Evolutionary conservation across 352 stramenopile species (phyloP).

Genomic region (Globisporangium mamillatum): DNA sequence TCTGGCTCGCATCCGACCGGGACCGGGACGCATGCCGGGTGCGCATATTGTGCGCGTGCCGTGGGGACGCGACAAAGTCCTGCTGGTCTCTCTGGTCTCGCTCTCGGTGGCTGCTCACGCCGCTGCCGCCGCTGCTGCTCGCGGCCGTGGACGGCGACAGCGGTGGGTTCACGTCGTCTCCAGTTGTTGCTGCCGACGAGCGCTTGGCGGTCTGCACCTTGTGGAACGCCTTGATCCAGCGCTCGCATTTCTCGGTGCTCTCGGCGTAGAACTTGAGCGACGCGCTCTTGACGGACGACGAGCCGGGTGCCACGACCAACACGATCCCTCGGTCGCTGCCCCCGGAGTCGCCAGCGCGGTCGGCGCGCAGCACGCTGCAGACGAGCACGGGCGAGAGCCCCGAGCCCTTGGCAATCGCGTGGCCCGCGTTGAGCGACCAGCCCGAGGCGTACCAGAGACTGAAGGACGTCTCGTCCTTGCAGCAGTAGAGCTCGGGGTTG

Average conservation of each 20-base stretch:
- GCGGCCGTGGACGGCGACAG: slow-evolving; percentile 6
- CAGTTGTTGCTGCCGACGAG: slow-evolving; percentile 21
- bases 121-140: slow-evolving; percentile 7
- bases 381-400: slow-evolving; percentile 37
- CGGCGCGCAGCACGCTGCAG: slow-evolving; percentile 52
- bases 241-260: slow-evolving; percentile 34
- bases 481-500: slow-evolving; percentile 48
- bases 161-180: slow-evolving; percentile 4
- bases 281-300: slow-evolving; percentile 40
- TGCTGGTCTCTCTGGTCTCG: not conserved
- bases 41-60: slow-evolving; percentile 28
- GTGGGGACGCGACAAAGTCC: slow-evolving; percentile 15
- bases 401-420: slow-evolving; percentile 24
- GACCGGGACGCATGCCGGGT: slow-evolving; percentile 18
- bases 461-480: slow-evolving; percentile 66
- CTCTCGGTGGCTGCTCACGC: not conserved
- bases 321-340: slow-evolving; percentile 42
- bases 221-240: slow-evolving; percentile 59
- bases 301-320: slow-evolving; percentile 27
- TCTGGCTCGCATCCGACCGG: slow-evolving; percentile 26
- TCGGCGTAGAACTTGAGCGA: slow-evolving; percentile 43
- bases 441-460: slow-evolving; percentile 53
- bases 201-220: slow-evolving; percentile 49
- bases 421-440: slow-evolving; percentile 30
- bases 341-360: slow-evolving; percentile 23